phyloP scores from a whole-genome alignment of 768 basidiomycete species.

The Lactifluus rugatus region DNA sequence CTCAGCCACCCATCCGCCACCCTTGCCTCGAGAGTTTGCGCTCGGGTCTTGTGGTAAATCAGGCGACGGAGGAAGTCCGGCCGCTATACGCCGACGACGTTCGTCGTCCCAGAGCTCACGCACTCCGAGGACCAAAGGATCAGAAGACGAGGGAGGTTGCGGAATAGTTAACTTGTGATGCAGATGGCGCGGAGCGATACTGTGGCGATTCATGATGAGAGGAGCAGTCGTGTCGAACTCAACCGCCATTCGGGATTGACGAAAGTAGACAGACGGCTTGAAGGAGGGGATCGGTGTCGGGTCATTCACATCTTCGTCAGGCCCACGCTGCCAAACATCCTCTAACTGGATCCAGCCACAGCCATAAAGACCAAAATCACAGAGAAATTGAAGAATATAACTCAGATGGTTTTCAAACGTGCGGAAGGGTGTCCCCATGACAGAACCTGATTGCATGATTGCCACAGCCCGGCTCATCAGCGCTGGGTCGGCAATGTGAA shows the following conservation, averaged over 20 bases:
- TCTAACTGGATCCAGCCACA: constrained; percentile 81
- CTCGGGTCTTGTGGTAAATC: constrained; percentile 62
- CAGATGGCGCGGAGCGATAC: constrained; percentile 51
- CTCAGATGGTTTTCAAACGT: constrained; percentile 88
- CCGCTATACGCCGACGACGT: constrained; percentile 54
- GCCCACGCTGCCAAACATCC: constrained; percentile 51
- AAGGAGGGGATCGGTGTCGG: constrained; percentile 31
- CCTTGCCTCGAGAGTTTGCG: constrained; percentile 46
- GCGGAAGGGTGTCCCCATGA: constrained; percentile 70
- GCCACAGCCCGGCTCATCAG: constrained; percentile 59
- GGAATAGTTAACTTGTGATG: constrained; percentile 61
- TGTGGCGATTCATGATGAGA: constrained; percentile 78
- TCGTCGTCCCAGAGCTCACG: constrained; percentile 97
- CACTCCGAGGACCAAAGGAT: constrained; percentile 78
- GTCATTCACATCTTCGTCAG: constrained; percentile 24
- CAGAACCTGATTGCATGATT: constrained; percentile 70
- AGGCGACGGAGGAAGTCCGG: constrained; percentile 65
- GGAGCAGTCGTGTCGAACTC: constrained; percentile 79
- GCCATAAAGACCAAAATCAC: constrained; percentile 90
- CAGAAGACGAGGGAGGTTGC: constrained; percentile 38
- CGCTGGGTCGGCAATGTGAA: constrained; percentile 63
- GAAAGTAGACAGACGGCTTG: constrained; percentile 46
- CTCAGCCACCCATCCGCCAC: constrained; percentile 63
- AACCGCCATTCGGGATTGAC: constrained; percentile 59
- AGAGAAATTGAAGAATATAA: constrained; percentile 84